Conservation (phyloP, 176 grass and related monocot genomes). For the Chloris gayana region DNA sequence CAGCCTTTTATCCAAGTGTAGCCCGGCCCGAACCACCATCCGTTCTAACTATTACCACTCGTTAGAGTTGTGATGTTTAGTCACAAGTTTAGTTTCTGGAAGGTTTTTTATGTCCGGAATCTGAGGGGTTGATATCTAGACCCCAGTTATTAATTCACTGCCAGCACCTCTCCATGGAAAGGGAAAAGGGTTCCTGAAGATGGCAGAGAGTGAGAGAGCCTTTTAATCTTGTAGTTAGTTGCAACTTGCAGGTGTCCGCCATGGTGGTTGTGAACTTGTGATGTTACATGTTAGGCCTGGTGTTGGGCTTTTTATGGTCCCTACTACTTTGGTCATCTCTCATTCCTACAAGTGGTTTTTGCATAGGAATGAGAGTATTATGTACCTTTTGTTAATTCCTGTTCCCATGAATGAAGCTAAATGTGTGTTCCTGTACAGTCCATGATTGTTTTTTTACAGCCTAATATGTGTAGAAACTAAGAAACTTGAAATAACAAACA, state of each 20-base stretch:
- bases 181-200: conserved; percentile 46
- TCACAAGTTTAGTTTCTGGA: conserved; percentile 34
- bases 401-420: conserved; percentile 32
- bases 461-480: too few relatives aligned
- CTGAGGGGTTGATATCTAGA: conserved; percentile 22
- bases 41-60: conserved; percentile 1
- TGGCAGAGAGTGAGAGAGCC: conserved; percentile 35
- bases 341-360: conserved; percentile 35
- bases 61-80: neutral
- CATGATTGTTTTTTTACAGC: too few relatives aligned
- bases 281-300: conserved; percentile 31
- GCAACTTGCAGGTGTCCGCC: conserved; percentile 39
- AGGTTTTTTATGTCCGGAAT: conserved; percentile 44
- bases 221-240: conserved; percentile 43
- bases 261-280: conserved; percentile 47
- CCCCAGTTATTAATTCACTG: conserved; percentile 26
- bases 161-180: conserved; percentile 43
- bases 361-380: conserved; percentile 39
- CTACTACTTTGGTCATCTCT: conserved; percentile 28
- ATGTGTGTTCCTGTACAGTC: neutral
- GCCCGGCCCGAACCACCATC: neutral
- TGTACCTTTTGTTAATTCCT: conserved; percentile 30
- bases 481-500: too few relatives aligned
- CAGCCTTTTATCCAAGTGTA: conserved; percentile 53
- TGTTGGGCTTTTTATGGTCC: conserved; percentile 34